Conservation (phyloP, 805 yeast species). For the Metschnikowia drakensbergensis region DNA sequence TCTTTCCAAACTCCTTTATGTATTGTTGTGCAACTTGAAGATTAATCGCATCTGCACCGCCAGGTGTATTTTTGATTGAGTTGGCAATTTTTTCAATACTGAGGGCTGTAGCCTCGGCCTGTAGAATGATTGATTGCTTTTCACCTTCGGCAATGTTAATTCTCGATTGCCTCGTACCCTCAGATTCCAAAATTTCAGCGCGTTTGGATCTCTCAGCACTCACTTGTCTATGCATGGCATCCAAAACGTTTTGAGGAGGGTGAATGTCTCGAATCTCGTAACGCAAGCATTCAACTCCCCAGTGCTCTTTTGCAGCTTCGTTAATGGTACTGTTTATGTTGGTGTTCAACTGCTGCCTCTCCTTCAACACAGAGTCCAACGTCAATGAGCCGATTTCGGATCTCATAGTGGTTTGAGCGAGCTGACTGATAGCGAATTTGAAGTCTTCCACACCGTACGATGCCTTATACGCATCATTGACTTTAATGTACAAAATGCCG, state of each 20-base stretch:
- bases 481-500: constrained; percentile 75
- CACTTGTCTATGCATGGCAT: constrained; percentile 90
- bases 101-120: constrained; percentile 69
- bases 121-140: constrained; percentile 61
- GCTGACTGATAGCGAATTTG: constrained; percentile 76
- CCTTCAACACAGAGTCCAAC: constrained; percentile 72
- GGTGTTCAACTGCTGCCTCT: constrained; percentile 66
- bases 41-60: constrained; percentile 72
- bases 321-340: constrained; percentile 77
- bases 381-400: constrained; percentile 83
- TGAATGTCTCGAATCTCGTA: constrained; percentile 86
- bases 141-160: constrained; percentile 73
- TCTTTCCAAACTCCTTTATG: constrained; percentile 73
- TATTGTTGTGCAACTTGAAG: constrained; percentile 81
- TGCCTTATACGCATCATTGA: constrained; percentile 79
- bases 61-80: constrained; percentile 64
- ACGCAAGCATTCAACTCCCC: constrained; percentile 83
- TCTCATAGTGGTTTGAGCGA: constrained; percentile 90
- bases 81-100: constrained; percentile 62
- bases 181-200: constrained; percentile 69
- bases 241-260: constrained; percentile 80
- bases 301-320: constrained; percentile 71
- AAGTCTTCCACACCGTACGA: constrained; percentile 87
- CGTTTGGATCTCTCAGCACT: constrained; percentile 80
- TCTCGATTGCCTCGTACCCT: constrained; percentile 58